Conservation (phyloP, 1,139 yeast genomes). For the Yamadazyma songkhlaensis region DNA sequence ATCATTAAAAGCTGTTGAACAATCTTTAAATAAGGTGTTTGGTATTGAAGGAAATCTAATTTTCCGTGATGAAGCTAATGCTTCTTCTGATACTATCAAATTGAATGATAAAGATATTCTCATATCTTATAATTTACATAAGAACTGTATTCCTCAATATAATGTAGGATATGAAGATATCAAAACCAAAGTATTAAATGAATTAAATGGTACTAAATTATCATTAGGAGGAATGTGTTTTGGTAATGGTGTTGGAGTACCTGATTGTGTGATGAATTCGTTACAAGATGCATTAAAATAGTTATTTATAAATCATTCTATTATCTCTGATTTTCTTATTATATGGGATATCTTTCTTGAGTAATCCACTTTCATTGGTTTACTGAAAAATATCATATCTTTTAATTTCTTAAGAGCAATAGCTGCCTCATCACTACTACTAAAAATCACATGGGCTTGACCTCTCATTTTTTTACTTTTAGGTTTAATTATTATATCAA, state of each 20-base stretch:
- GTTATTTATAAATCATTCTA: neutral
- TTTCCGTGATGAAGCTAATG: constrained; percentile 24
- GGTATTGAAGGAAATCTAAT: constrained; percentile 36
- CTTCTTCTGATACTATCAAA: constrained; percentile 19
- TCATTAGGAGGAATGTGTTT: constrained; percentile 80
- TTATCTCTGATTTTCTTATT: constrained; percentile 1
- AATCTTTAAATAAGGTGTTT: constrained; percentile 50
- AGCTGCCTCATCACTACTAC: constrained; percentile 48
- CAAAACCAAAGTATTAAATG: constrained; percentile 29
- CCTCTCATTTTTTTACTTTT: constrained; percentile 55
- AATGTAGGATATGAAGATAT: constrained; percentile 65
- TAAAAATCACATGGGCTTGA: constrained; percentile 70
- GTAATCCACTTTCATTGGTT: constrained; percentile 30
- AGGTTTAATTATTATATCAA: constrained; percentile 48
- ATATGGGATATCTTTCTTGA: constrained; percentile 5
- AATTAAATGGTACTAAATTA: constrained; percentile 35
- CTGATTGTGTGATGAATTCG: constrained; percentile 74
- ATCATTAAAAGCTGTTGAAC: constrained; percentile 42
- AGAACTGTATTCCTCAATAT: constrained; percentile 80
- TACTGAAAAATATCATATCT: constrained; percentile 53
- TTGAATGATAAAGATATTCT: constrained; percentile 31
- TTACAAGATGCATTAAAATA: constrained; percentile 49
- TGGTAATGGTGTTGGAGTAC: constrained; percentile 84
- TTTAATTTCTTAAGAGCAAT: constrained; percentile 52
- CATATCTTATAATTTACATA: constrained; percentile 33